A percentile compares a stretch with the other conserved stretches of the same genome.
Conservation (phyloP, 805 yeast genomes). For the Barnettozyma vustinii region DNA sequence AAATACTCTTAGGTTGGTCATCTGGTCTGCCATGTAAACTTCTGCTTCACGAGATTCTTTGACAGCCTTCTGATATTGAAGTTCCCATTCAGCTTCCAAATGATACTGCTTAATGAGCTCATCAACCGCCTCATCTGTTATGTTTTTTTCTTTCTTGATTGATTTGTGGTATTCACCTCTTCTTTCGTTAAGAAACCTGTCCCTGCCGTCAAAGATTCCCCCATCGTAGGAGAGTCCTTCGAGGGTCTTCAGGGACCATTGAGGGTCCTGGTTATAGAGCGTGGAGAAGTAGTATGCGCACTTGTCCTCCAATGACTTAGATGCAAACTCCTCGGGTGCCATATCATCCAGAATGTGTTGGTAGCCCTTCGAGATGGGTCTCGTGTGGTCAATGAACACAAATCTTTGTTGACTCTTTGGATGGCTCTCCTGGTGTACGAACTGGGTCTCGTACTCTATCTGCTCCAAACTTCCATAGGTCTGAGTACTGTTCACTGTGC, state of each 20-base stretch:
- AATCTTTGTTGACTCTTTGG: background rate
- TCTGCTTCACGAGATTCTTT: constrained; percentile 20
- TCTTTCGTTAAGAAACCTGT: constrained; percentile 15
- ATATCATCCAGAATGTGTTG: constrained; percentile 11
- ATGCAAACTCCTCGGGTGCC: constrained; percentile 15
- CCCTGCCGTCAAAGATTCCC: constrained; percentile 23
- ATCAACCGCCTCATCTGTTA: constrained; percentile 11
- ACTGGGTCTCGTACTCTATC: background rate
- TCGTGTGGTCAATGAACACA: constrained; percentile 19
- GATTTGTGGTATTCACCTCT: constrained; percentile 13
- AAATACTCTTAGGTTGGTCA: constrained; percentile 25
- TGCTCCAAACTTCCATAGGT: background rate
- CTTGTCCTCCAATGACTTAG: constrained; percentile 11
- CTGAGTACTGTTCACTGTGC: background rate
- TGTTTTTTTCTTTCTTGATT: constrained; percentile 11
- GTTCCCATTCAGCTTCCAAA: constrained; percentile 17
- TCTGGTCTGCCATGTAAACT: constrained; percentile 18
- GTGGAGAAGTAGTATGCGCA: constrained; percentile 19
- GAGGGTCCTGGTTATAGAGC: constrained; percentile 17
- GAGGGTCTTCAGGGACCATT: constrained; percentile 21
- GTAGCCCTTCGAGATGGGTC: constrained; percentile 20
- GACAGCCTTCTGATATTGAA: constrained; percentile 7
- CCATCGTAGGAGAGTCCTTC: constrained; percentile 20
- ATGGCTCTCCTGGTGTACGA: background rate
- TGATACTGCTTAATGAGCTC: constrained; percentile 9